Percentiles rank a stretch among this genome's conserved stretches.
phyloP scores from a whole-genome alignment of 345 rosid genomes.

The Trapa incisa region DNA sequence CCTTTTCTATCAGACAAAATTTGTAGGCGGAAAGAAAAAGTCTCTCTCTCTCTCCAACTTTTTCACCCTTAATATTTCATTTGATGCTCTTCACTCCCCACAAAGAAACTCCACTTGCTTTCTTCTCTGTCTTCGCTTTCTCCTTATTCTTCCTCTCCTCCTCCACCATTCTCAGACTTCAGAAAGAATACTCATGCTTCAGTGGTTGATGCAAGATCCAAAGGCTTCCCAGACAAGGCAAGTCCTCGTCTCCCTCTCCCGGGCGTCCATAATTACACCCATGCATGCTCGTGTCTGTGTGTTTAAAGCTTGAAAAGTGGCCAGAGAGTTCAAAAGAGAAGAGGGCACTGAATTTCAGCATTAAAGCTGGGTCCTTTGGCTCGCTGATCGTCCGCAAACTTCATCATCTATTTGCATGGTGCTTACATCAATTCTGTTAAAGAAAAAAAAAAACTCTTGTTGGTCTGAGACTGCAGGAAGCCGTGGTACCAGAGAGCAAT shows the following conservation, averaged over 20 bases:
- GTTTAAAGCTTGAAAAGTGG: not conserved
- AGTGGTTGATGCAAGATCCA: conserved; percentile 77
- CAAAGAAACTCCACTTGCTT: not conserved
- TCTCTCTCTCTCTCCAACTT: not conserved
- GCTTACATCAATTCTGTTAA: too few species aligned
- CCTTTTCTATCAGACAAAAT: not conserved
- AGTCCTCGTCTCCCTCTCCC: conserved; percentile 4
- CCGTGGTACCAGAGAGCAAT: conserved; percentile 93
- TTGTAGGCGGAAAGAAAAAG: not conserved
- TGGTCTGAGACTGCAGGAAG: conserved; percentile 31
- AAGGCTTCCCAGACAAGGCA: conserved; percentile 63
- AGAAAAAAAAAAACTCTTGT: too few species aligned
- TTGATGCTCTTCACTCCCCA: not conserved
- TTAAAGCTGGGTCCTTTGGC: not conserved
- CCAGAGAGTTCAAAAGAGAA: not conserved
- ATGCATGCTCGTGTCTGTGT: not conserved
- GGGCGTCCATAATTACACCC: not conserved
- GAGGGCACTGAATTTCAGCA: not conserved
- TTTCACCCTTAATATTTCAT: conserved; percentile 1
- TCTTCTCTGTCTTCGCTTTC: conserved; percentile 2
- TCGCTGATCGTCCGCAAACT: not conserved
- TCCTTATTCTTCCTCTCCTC: conserved; percentile 3
- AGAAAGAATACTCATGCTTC: conserved; percentile 5
- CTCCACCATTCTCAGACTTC: conserved; percentile 7
- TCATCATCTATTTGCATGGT: not conserved